These are phyloP conservation scores for Rosa multiflora DNA, from an alignment of 306 rosid genomes.

Conservation along the genomic window DNA sequence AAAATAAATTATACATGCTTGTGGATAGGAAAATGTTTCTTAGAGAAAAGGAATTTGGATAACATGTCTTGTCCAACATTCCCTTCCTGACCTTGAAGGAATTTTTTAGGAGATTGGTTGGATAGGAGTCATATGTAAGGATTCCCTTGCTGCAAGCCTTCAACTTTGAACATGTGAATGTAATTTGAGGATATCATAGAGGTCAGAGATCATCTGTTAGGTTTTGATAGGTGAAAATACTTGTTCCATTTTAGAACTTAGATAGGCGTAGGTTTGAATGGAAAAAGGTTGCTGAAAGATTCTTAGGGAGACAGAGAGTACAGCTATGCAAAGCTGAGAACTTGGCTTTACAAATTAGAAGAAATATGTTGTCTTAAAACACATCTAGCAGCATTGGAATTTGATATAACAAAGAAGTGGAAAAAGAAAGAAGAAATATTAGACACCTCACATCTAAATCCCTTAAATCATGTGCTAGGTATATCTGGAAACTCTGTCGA, in stretches of 20 bases:
- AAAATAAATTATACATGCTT: neutral
- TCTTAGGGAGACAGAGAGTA: neutral
- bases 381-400: neutral
- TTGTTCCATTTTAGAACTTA: neutral
- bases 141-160: neutral
- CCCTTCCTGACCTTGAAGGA: neutral
- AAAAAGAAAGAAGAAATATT: neutral
- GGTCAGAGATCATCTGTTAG: neutral
- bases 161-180: neutral
- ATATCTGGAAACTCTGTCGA: neutral
- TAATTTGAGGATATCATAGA: neutral
- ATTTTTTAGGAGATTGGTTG: neutral
- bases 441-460: neutral
- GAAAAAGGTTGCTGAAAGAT: neutral
- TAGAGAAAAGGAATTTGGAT: neutral
- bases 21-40: neutral
- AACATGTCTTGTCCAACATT: neutral
- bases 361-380: neutral
- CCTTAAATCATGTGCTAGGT: too few species aligned
- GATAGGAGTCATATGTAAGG: neutral
- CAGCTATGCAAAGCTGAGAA: neutral
- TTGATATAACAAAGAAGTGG: neutral
- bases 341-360: neutral
- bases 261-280: neutral
- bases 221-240: neutral